Evolutionary conservation across 768 basidiomycete genomes (phyloP), one percentile per base, ranked within the genome.

Genomic region (Russula griseocarnosa): DNA sequence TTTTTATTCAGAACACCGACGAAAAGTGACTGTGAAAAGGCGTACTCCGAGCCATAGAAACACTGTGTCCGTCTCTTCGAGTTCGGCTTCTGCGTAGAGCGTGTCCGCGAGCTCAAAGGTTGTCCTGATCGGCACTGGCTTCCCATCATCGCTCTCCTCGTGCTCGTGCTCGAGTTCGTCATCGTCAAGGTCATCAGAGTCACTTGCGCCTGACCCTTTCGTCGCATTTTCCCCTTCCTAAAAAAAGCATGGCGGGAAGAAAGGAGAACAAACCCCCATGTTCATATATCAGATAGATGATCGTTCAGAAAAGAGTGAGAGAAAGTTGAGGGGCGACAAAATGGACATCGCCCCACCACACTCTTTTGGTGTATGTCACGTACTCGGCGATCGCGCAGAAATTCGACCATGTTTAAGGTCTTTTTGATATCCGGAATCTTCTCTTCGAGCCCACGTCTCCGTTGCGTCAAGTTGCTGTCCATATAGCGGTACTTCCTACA

Each of bases 41-140:
- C 89, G 71, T 76, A 98, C 95, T 34, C 96, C 96, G 22, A 99
- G 85, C 96, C 97, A 99, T 30, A 99, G 79, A 70, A 86, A 94
- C 11, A 98, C 95, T 0, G 87, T 86, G 60, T 96, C 94, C 0
- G 87, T 88, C 65, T 94, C 86, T 65, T 92, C 85, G 3, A 98
- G 77, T 67, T 90, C 85, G 6, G 95, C 96, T 70, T 96, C 92
- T 5, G 94, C 94, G 69, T 85, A 98, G 0, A 98, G 81, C 18
- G 96, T 98, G 70, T 98, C 96, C 68, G 94, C 96, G 61, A 99
- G 81, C 73, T 99, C 97, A 71, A 95, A 99, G 0, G 94, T 90
- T 0, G 93, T 94, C 60, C 78, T 86, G 61, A 95, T 72, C 16
- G 87, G 82, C 67, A 84, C 83, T 52, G 74, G 70, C 11, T 73